Evolutionary conservation across 495 filamentous ascomycete genomes (phyloP).

Genomic region (Penicillium angulare): DNA sequence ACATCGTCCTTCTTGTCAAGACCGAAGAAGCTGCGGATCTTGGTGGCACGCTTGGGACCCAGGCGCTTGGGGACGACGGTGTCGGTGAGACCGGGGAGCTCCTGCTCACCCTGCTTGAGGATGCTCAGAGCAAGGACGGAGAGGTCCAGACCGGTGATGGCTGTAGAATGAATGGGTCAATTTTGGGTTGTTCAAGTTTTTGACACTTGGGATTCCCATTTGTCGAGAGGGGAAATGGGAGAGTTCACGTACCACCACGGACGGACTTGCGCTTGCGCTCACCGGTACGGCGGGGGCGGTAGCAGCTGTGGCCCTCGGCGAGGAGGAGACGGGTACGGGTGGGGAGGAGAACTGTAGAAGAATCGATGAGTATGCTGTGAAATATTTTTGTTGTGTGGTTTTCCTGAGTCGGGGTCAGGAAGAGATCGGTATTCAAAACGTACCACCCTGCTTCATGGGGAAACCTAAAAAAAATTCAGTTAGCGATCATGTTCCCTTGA

Average conservation of each 20-base stretch:
- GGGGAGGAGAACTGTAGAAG: conserved; percentile 68
- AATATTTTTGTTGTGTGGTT: conserved; percentile 7
- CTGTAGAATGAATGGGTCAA: conserved; percentile 16
- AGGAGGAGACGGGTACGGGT: conserved; percentile 96
- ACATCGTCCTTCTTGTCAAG: conserved; percentile 99
- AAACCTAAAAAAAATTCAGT: conserved; percentile 57
- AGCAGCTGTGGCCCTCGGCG: conserved; percentile 84
- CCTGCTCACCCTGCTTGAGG: conserved; percentile 94
- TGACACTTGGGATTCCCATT: too few relatives aligned
- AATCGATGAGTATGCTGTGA: conserved; percentile 30
- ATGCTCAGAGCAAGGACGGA: conserved; percentile 88
- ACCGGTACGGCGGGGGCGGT: conserved; percentile 93
- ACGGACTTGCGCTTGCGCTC: conserved; percentile 99
- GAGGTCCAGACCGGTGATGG: conserved; percentile 92
- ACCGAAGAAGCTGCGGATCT: conserved; percentile 98
- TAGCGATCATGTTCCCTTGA: conserved; percentile 20
- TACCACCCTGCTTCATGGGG: conserved; percentile 99
- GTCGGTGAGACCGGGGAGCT: conserved; percentile 95
- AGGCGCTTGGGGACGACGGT: conserved; percentile 95
- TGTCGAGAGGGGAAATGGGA: background rate
- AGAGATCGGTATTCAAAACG: conserved; percentile 21
- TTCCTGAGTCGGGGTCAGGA: conserved; percentile 14
- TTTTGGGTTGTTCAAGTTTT: conserved; percentile 7
- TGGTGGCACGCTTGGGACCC: conserved; percentile 97
- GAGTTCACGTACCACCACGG: conserved; percentile 65